Percentiles rank a stretch among this genome's conserved stretches.
phyloP scores from a whole-genome alignment of 192 early-diverging fungal species.

The Umbelopsis ramanniana region DNA sequence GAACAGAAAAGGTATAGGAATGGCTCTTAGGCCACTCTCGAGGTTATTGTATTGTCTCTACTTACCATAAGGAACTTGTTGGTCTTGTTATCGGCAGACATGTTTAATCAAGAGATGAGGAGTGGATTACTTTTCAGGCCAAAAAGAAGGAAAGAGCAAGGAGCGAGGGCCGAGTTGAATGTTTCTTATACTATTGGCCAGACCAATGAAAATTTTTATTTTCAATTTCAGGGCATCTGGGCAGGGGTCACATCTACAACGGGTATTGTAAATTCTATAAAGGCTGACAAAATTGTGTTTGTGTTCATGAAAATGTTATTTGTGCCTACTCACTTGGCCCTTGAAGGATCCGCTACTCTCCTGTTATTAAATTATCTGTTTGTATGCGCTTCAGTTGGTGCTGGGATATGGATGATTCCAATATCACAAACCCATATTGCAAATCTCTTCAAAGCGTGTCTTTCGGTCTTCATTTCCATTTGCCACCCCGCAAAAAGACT shows the following conservation, averaged over 20 bases:
- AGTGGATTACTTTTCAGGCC: conserved; percentile 14
- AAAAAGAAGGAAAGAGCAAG: conserved; percentile 24
- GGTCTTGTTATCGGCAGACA: conserved; percentile 17
- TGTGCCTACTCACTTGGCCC: neutral
- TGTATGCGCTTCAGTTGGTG: neutral
- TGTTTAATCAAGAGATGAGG: conserved; percentile 27
- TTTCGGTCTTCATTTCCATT: conserved; percentile 2
- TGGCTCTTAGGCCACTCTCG: no score
- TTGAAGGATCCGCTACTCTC: neutral
- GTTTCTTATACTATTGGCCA: conserved; percentile 29
- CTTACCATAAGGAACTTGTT: conserved; percentile 25
- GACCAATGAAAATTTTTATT: conserved; percentile 29
- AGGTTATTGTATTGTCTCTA: neutral
- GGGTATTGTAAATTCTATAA: neutral
- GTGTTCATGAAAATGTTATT: neutral
- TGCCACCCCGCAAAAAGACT: neutral
- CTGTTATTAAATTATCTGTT: neutral
- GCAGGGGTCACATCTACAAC: conserved; percentile 20
- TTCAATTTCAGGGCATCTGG: conserved; percentile 19
- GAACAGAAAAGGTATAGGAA: no score
- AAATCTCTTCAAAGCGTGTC: neutral
- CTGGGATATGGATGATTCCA: neutral
- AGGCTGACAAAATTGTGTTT: conserved; percentile 5
- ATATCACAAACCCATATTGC: neutral
- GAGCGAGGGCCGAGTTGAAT: neutral